Evolutionary conservation across 164 flowering plant species (phyloP).

Genomic region (Akebia trifoliata): DNA sequence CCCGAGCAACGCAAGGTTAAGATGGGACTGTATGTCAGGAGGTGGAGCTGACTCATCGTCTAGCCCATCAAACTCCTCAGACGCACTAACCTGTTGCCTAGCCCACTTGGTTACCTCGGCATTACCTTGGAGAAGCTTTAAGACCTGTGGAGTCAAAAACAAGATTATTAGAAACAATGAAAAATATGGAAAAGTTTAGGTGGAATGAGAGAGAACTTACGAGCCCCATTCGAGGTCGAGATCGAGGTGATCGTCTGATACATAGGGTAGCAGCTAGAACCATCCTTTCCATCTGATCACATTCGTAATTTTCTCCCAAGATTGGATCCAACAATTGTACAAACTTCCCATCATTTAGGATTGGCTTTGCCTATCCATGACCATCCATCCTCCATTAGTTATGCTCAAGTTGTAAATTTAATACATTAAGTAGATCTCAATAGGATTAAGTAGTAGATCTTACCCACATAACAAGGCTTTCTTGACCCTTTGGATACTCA

Average conservation of each 20-base stretch:
- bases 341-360: conserved; percentile 51
- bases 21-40: conserved; percentile 61
- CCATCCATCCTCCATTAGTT: conserved; percentile 1
- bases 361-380: conserved; percentile 66
- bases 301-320: conserved; percentile 44
- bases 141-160: conserved; percentile 44
- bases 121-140: conserved; percentile 91
- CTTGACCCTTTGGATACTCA: conserved; percentile 73
- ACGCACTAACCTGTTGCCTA: conserved; percentile 41
- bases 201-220: conserved; percentile 38
- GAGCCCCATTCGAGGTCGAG: conserved; percentile 68
- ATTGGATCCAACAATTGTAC: conserved; percentile 56
- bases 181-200: neutral
- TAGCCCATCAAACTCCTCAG: conserved; percentile 41
- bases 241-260: conserved; percentile 57
- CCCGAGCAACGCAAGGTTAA: conserved; percentile 80
- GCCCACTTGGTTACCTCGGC: conserved; percentile 65
- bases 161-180: neutral
- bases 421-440: neutral
- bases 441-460: conserved; percentile 15
- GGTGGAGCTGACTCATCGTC: conserved; percentile 50
- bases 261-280: conserved; percentile 79
- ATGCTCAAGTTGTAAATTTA: conserved; percentile 11
- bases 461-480: conserved; percentile 98
- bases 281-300: conserved; percentile 72